Evolutionary conservation across 129 eudicot genomes (phyloP).

Genomic region (Logfia minima): DNA sequence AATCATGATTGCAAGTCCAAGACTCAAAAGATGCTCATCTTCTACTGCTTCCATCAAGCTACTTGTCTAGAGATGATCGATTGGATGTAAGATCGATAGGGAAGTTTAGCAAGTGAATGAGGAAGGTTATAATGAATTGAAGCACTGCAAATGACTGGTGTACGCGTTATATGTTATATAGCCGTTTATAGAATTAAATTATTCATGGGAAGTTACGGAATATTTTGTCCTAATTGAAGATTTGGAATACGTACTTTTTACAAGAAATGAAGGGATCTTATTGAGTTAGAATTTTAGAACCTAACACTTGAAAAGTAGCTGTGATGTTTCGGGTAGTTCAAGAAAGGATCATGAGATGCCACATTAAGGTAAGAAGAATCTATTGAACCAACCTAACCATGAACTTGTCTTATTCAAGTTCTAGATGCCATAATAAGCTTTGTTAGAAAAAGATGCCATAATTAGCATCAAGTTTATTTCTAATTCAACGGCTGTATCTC

Average conservation of each 20-base stretch:
- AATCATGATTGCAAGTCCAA: constrained; percentile 54
- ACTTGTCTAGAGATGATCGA: not conserved
- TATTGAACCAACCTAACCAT: constrained; percentile 20
- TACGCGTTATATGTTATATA: constrained; percentile 26
- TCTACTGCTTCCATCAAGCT: constrained; percentile 43
- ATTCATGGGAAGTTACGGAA: constrained; percentile 22
- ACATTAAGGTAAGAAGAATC: constrained; percentile 26
- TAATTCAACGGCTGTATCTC: not conserved
- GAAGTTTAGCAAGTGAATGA: not conserved
- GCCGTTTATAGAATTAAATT: constrained; percentile 15
- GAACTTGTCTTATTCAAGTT: constrained; percentile 20
- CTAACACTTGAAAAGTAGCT: constrained; percentile 16
- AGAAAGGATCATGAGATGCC: constrained; percentile 28
- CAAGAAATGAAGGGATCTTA: constrained; percentile 19
- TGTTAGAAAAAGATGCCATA: not conserved
- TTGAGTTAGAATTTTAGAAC: constrained; percentile 16
- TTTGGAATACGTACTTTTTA: not conserved
- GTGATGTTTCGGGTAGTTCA: constrained; percentile 39
- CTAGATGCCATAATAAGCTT: constrained; percentile 1
- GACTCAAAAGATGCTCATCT: constrained; percentile 48
- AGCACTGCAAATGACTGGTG: constrained; percentile 1
- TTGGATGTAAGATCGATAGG: not conserved
- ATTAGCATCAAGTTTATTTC: not conserved
- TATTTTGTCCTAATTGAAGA: constrained; percentile 8
- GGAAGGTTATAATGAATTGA: not conserved